Conservation (phyloP, 495 filamentous ascomycete species). For the Lasiosphaeria miniovina region DNA sequence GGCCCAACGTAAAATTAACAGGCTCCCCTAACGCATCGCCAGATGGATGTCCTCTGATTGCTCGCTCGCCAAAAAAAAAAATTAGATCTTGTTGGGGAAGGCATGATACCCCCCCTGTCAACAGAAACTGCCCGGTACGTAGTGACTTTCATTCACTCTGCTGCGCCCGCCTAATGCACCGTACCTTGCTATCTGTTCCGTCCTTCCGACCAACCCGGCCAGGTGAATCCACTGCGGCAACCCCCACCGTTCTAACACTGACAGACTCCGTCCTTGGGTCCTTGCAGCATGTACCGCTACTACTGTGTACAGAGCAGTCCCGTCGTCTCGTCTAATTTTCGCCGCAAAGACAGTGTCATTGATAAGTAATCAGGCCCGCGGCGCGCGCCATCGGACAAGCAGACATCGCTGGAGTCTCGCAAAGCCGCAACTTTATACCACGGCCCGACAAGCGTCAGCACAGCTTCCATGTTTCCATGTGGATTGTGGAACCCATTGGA, state of each 20-base stretch:
- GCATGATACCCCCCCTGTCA: constrained; percentile 28
- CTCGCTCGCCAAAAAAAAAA: constrained; percentile 31
- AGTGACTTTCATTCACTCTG: constrained; percentile 21
- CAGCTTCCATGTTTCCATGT: too few species aligned
- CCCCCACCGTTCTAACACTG: constrained; percentile 18
- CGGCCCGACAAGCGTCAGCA: too few species aligned
- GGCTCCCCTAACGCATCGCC: constrained; percentile 10
- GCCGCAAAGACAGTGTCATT: too few species aligned
- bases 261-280: constrained; percentile 14
- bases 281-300: constrained; percentile 25
- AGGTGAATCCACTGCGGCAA: constrained; percentile 25
- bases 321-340: too few species aligned
- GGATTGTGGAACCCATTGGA: too few species aligned
- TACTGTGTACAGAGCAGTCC: not conserved
- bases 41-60: constrained; percentile 15
- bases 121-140: constrained; percentile 3
- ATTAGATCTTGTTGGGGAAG: constrained; percentile 39
- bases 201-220: constrained; percentile 22
- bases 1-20: constrained; percentile 30
- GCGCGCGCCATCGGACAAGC: too few species aligned
- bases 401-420: too few species aligned
- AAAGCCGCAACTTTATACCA: too few species aligned
- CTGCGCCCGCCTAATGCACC: constrained; percentile 18
- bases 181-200: constrained; percentile 14
- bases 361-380: too few species aligned